Percentiles rank a stretch among this genome's conserved stretches.
Evolutionary conservation across 129 eudicot species (phyloP).

Genomic region (Silybum marianum): DNA sequence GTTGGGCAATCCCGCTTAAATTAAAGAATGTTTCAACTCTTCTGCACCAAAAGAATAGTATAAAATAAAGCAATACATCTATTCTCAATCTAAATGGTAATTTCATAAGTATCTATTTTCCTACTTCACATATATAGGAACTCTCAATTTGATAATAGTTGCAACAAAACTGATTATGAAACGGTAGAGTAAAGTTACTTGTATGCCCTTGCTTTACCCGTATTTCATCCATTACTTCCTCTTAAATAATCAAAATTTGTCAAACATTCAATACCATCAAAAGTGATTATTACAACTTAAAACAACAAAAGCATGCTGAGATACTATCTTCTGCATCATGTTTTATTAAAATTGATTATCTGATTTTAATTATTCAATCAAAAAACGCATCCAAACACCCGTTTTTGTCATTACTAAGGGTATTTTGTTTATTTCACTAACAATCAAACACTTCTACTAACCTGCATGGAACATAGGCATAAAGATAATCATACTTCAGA

Average conservation of each 20-base stretch:
- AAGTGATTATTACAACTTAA: not conserved
- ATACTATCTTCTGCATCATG: not conserved
- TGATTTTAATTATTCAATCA: not conserved
- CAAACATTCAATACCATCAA: not conserved
- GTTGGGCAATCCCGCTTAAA: constrained; percentile 11
- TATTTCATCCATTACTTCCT: not conserved
- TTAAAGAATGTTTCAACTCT: constrained; percentile 20
- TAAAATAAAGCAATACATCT: not conserved
- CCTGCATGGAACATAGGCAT: not conserved
- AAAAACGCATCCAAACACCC: not conserved
- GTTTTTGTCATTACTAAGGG: not conserved
- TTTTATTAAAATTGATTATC: not conserved
- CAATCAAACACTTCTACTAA: not conserved
- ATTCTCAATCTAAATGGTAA: not conserved
- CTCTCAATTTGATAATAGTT: not conserved
- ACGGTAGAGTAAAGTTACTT: not conserved
- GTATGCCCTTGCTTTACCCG: not conserved
- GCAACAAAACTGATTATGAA: not conserved
- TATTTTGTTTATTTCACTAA: not conserved
- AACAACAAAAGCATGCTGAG: not conserved
- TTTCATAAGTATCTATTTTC: not conserved
- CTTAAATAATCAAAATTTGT: not conserved
- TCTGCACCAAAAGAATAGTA: constrained; percentile 1
- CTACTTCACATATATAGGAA: too few species aligned
- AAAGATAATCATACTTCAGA: too few species aligned